Conservation (phyloP, 192 early-diverging fungal genomes). For the Coemansia sp. region DNA sequence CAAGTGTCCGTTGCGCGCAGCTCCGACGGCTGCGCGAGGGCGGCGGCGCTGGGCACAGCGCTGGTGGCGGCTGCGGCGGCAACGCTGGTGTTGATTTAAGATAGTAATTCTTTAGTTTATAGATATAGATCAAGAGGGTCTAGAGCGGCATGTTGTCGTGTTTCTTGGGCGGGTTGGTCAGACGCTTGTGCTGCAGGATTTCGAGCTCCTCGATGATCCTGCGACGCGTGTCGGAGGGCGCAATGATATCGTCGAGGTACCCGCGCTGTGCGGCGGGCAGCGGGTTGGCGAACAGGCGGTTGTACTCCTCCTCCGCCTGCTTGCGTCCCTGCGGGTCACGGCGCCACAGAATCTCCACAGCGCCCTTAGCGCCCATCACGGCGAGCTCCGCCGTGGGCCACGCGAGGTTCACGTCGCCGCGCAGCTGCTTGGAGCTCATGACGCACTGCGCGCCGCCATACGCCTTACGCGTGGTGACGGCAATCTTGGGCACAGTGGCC, state of each 20-base stretch:
- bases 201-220: constrained; percentile 87
- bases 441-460: constrained; percentile 98
- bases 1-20: constrained; percentile 11
- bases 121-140: too few species aligned
- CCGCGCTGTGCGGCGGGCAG: constrained; percentile 89
- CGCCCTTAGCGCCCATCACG: constrained; percentile 97
- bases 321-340: constrained; percentile 51
- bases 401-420: constrained; percentile 87
- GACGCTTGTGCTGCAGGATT: constrained; percentile 74
- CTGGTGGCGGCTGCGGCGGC: not conserved
- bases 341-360: constrained; percentile 95
- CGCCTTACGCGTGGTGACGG: constrained; percentile 92
- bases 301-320: constrained; percentile 81
- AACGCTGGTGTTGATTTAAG: not conserved
- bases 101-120: too few species aligned
- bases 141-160: constrained; percentile 94
- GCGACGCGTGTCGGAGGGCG: constrained; percentile 67
- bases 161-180: constrained; percentile 82
- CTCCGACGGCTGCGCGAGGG: not conserved
- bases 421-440: constrained; percentile 94
- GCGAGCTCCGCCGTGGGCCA: constrained; percentile 99
- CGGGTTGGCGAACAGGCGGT: constrained; percentile 90
- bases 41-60: not conserved
- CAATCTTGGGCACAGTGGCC: constrained; percentile 95
- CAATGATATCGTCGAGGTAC: constrained; percentile 75